Percentiles rank a stretch among this genome's conserved stretches.
phyloP scores from a whole-genome alignment of 2,329 filamentous ascomycete genomes.

The Diaporthe humulicola region DNA sequence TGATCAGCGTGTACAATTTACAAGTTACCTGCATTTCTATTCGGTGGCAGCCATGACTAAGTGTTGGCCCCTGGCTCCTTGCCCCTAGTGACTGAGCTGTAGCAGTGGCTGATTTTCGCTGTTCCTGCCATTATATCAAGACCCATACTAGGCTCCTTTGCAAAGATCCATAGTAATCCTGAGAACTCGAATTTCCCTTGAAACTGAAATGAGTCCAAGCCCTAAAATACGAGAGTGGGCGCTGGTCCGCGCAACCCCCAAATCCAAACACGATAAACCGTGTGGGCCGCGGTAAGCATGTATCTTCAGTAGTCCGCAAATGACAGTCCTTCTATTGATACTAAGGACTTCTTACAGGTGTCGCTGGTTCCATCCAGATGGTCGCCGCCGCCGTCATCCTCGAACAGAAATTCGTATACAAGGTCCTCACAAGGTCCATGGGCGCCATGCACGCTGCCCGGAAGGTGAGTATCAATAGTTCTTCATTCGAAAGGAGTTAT shows the following conservation, averaged over 20 bases:
- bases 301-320: too few relatives aligned
- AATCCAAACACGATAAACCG: not conserved
- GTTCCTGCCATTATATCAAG: not conserved
- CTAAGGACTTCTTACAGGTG: not conserved
- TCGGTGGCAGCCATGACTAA: not conserved
- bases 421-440: not conserved
- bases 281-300: not conserved
- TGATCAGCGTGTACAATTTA: not conserved
- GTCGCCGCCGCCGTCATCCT: not conserved
- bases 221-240: not conserved
- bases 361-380: conserved; percentile 9
- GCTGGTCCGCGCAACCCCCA: not conserved
- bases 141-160: accelerated
- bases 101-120: not conserved
- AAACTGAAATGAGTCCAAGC: not conserved
- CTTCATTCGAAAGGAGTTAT: accelerated
- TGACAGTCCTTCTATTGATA: not conserved
- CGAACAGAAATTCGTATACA: not conserved
- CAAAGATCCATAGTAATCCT: accelerated
- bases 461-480: not conserved
- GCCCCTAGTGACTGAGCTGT: not conserved
- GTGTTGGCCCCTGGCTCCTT: too few relatives aligned
- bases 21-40: not conserved
- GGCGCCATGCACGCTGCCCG: conserved; percentile 7
- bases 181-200: not conserved